Conservation (phyloP, 129 eudicot genomes). For the Lonicera japonica region DNA sequence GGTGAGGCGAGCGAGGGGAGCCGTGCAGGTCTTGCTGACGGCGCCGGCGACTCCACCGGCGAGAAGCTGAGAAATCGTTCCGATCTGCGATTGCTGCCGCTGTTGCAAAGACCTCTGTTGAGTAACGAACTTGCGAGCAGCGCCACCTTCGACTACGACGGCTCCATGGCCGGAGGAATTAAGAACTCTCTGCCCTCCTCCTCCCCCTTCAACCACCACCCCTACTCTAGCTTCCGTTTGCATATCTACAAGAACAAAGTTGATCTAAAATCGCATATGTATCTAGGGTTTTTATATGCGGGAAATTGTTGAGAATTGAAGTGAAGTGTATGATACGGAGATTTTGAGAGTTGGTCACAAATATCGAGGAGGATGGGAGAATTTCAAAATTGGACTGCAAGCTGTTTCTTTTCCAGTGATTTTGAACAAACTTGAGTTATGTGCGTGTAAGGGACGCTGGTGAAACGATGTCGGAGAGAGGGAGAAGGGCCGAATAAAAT, state of each 20-base stretch:
- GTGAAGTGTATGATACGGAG: too few species aligned
- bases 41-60: conserved; percentile 98
- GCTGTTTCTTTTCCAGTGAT: background rate
- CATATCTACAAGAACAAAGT: conserved; percentile 23
- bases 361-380: background rate
- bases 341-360: too few species aligned
- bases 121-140: conserved; percentile 40
- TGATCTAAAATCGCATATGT: background rate
- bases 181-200: conserved; percentile 19
- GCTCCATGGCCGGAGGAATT: conserved; percentile 24
- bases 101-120: conserved; percentile 32
- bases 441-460: too few species aligned
- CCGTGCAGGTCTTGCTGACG: conserved; percentile 87
- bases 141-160: conserved; percentile 56
- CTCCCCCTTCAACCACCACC: conserved; percentile 57
- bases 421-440: too few species aligned
- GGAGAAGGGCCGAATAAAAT: conserved; percentile 1
- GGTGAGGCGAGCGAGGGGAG: conserved; percentile 94
- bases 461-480: background rate
- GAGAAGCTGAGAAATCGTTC: conserved; percentile 61
- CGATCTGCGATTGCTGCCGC: conserved; percentile 56
- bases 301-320: background rate
- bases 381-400: background rate
- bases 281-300: background rate
- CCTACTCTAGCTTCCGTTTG: conserved; percentile 82